phyloP scores from a whole-genome alignment of 225 moss, liverwort and hornwort species.

The Polytrichum formosum region DNA sequence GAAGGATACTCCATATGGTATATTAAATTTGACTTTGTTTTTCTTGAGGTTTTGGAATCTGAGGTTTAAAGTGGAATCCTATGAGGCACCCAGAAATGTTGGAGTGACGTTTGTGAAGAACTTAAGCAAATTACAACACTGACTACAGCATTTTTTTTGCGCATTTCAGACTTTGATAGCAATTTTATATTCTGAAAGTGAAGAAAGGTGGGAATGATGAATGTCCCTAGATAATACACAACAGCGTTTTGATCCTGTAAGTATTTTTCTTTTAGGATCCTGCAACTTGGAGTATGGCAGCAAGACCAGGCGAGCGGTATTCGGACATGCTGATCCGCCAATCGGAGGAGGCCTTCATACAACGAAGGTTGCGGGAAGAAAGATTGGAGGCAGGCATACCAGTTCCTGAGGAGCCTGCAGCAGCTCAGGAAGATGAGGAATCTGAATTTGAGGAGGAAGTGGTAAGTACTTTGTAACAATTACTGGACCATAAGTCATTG shows the following conservation, averaged over 20 bases:
- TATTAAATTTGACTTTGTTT: too few relatives aligned
- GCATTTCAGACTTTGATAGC: too few relatives aligned
- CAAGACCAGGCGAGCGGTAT: slow-evolving; percentile 58
- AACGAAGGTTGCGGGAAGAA: slow-evolving; percentile 50
- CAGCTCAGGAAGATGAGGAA: slow-evolving; percentile 18
- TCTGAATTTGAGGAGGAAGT: slow-evolving; percentile 66
- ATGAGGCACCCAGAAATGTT: too few relatives aligned
- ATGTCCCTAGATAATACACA: too few relatives aligned
- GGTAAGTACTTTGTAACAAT: slow-evolving; percentile 12
- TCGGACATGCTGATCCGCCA: slow-evolving; percentile 62
- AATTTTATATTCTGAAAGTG: too few relatives aligned
- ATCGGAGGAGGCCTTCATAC: slow-evolving; percentile 55
- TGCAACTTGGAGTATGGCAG: slow-evolving; percentile 40
- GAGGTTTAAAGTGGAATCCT: too few relatives aligned
- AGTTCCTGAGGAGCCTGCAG: slow-evolving; percentile 40
- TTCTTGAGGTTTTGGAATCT: too few relatives aligned
- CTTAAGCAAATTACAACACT: too few relatives aligned
- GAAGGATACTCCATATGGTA: not conserved
- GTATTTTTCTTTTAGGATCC: slow-evolving; percentile 31
- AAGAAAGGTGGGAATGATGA: too few relatives aligned
- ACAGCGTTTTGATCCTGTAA: too few relatives aligned
- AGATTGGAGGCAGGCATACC: slow-evolving; percentile 58
- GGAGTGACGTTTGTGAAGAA: too few relatives aligned
- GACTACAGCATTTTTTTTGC: too few relatives aligned
- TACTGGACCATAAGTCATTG: not conserved